A percentile compares a stretch with the other conserved stretches of the same genome.
phyloP scores from a whole-genome alignment of 345 rosid species.

The Cardamine occulta region DNA sequence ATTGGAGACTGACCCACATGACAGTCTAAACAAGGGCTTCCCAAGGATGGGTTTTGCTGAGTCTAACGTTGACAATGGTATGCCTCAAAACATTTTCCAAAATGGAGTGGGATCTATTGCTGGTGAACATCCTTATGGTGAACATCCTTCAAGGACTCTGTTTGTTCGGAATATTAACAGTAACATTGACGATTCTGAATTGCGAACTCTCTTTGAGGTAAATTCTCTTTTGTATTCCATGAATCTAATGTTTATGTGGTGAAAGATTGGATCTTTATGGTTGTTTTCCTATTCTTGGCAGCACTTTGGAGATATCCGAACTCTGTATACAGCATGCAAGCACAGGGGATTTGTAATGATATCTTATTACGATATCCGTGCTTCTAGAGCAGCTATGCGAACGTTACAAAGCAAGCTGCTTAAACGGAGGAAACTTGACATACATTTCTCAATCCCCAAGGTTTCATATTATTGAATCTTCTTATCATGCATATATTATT shows the following conservation, averaged over 20 bases:
- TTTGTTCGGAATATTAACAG: slow-evolving; percentile 82
- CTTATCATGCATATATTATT: background rate
- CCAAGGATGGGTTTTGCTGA: slow-evolving; percentile 57
- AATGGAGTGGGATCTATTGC: slow-evolving; percentile 67
- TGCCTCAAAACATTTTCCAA: slow-evolving; percentile 48
- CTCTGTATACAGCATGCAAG: slow-evolving; percentile 78
- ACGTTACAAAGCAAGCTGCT: slow-evolving; percentile 68
- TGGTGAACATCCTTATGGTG: slow-evolving; percentile 82
- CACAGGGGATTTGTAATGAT: slow-evolving; percentile 86
- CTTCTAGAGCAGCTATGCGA: slow-evolving; percentile 82
- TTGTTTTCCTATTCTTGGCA: slow-evolving; percentile 38
- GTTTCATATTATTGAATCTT: slow-evolving; percentile 34
- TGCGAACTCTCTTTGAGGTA: slow-evolving; percentile 69
- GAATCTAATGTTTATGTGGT: background rate
- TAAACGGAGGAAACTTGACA: slow-evolving; percentile 75
- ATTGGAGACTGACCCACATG: slow-evolving; percentile 56
- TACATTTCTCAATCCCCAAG: slow-evolving; percentile 88
- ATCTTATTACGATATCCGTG: slow-evolving; percentile 79
- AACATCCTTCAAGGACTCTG: slow-evolving; percentile 81
- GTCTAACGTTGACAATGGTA: slow-evolving; percentile 50
- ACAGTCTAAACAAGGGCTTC: slow-evolving; percentile 50
- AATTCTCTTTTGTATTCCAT: background rate
- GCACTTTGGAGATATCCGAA: slow-evolving; percentile 78
- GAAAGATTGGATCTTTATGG: slow-evolving; percentile 18
- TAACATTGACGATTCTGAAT: slow-evolving; percentile 70